Conservation (phyloP, 345 rosid genomes). For the Anacardium occidentale region DNA sequence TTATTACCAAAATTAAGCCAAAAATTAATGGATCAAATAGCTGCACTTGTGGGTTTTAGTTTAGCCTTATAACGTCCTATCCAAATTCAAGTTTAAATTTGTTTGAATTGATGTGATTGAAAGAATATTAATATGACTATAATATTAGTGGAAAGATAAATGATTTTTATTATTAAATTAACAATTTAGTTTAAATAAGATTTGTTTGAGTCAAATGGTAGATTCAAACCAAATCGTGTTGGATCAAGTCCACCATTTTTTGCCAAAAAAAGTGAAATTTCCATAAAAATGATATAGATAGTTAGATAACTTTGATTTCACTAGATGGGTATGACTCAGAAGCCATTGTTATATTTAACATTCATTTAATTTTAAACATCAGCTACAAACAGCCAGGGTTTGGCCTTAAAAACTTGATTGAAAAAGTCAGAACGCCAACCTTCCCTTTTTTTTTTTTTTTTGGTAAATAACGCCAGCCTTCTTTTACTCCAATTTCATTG, state of each 20-base stretch:
- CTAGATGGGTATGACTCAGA: neutral
- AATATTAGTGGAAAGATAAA: neutral
- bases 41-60: neutral
- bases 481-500: slow-evolving; percentile 39
- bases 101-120: too few species aligned
- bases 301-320: neutral
- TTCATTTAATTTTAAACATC: neutral
- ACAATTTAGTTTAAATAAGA: too few species aligned
- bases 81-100: too few species aligned
- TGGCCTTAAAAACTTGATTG: slow-evolving; percentile 18
- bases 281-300: neutral
- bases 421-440: slow-evolving; percentile 49
- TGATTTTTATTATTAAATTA: too few species aligned
- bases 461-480: slow-evolving; percentile 41
- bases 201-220: too few species aligned
- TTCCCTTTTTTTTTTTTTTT: too few species aligned
- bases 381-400: too few species aligned
- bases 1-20: neutral
- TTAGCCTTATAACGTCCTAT: too few species aligned
- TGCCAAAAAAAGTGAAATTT: neutral
- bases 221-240: too few species aligned
- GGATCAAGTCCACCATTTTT: too few species aligned
- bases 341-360: neutral
- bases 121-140: too few species aligned
- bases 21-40: neutral